These are phyloP conservation scores for Penicillium diatomitis DNA, from an alignment of 495 filamentous ascomycete genomes.

Conservation along the genomic window DNA sequence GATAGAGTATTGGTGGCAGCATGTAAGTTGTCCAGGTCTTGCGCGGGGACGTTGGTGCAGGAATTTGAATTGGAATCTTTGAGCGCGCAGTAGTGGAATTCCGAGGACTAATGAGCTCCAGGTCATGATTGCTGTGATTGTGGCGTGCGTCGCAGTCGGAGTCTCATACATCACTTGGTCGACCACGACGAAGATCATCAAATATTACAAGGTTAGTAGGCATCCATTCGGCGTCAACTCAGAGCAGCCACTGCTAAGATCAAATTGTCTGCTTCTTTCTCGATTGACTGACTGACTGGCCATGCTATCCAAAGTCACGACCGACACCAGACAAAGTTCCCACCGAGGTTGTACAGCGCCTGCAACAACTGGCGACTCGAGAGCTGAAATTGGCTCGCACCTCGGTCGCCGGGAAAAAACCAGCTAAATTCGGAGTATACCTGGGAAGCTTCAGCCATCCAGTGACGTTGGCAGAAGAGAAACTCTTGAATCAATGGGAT, in stretches of 20 bases:
- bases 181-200: constrained; percentile 7
- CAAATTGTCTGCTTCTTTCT: too few species aligned
- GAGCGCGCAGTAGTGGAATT: not conserved
- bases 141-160: constrained; percentile 25
- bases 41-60: not conserved
- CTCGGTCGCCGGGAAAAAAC: constrained; percentile 16
- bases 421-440: constrained; percentile 41
- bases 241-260: too few species aligned
- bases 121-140: constrained; percentile 31
- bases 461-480: constrained; percentile 20
- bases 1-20: constrained; percentile 36
- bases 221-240: too few species aligned
- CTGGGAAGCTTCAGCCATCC: constrained; percentile 33
- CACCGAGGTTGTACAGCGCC: constrained; percentile 14
- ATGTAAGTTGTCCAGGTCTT: constrained; percentile 18
- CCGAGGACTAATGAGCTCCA: constrained; percentile 12
- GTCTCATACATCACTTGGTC: constrained; percentile 26
- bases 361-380: constrained; percentile 19
- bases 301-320: constrained; percentile 13
- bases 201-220: constrained; percentile 26
- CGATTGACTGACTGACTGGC: too few species aligned
- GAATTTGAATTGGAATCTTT: not conserved
- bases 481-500: constrained; percentile 37
- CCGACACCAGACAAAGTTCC: constrained; percentile 22
- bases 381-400: constrained; percentile 15